Base-by-base conservation (phyloP, 164 flowering plant species). In the Nymphaea thermarum region DNA sequence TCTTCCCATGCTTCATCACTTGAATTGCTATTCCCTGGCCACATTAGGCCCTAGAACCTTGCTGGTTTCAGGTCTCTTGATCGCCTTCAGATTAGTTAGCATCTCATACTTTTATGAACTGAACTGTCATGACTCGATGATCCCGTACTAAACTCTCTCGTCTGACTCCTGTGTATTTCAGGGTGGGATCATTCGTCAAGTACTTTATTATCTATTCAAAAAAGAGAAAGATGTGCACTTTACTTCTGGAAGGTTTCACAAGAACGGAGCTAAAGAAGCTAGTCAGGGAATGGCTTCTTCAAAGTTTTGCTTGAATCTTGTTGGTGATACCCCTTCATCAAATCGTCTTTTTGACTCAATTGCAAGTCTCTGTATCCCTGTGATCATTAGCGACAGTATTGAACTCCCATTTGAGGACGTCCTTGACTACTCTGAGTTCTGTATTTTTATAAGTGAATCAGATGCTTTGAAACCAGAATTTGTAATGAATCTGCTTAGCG, bases 251-350 rank as follows among this genome's bases (percentile, higher is more conserved):
- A 88, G 76, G 11, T 73, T 77, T 10, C 76, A 70, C 67, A 77
- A 84, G 53, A 77, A 80, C 47, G 98, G 97, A 42, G 68, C 83
- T 66, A 79, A 62, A 43, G 70, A 65, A 65, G 90, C 96, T 42
- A 76, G 89, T 67, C 79, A 76, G 72, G 98, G 97, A 59, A 91
- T 91, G 98, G 79, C 80, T 25, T 80, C 86, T 18, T 87, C 97
- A 63, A 91, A 90, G 71, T 93, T 93, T 70, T 93, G 97, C 76
- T 84, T 91, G 7, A 83, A 85, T 66, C 86, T 91, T 36, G 97
- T 94, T 14, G 98, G 98, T 44, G 97, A 91, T 77, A 91, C 96
- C 55, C 96, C 98, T n/a, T 89, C 97, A 5, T 91, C 98, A 2
- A 91, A 91, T 71, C 90, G 93, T 59, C 91, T 93, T 3, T 93